Evolutionary conservation across 306 rosid genomes (phyloP).

Genomic region (Prunus salicina): DNA sequence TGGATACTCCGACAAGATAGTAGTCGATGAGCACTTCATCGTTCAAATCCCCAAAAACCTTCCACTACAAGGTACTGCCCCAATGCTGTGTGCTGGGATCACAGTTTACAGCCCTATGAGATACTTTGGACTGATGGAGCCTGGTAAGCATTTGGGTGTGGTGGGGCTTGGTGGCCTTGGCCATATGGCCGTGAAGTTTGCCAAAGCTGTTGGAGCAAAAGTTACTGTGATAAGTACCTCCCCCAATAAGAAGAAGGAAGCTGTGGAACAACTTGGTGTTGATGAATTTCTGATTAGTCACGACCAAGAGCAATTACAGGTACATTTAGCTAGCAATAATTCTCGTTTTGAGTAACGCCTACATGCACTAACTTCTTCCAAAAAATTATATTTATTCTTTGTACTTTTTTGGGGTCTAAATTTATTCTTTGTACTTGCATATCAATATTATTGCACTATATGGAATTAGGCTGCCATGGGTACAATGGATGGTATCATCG

Average conservation of each 20-base stretch:
- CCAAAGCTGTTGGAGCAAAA: constrained; percentile 8
- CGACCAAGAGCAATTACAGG: constrained; percentile 16
- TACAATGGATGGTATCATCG: constrained; percentile 38
- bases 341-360: too few relatives aligned
- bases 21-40: constrained; percentile 4
- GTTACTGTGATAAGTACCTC: constrained; percentile 10
- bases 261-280: constrained; percentile 13
- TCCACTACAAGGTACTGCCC: neutral
- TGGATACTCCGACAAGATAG: neutral
- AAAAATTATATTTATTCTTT: too few relatives aligned
- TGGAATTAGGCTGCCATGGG: constrained; percentile 25
- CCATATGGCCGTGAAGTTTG: constrained; percentile 10
- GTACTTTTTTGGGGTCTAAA: too few relatives aligned
- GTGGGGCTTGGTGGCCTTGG: constrained; percentile 8
- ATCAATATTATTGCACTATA: neutral
- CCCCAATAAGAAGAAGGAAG: constrained; percentile 5
- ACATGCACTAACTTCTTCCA: too few relatives aligned
- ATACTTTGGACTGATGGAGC: neutral
- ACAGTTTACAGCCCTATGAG: constrained; percentile 16
- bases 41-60: constrained; percentile 4
- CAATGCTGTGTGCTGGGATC: constrained; percentile 12
- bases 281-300: constrained; percentile 15
- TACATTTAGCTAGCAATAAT: neutral
- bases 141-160: constrained; percentile 1
- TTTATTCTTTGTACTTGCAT: neutral